Evolutionary conservation across 768 basidiomycete genomes (phyloP), one percentile per base, ranked within the genome.

Genomic region (Hypholoma sublateritium): DNA sequence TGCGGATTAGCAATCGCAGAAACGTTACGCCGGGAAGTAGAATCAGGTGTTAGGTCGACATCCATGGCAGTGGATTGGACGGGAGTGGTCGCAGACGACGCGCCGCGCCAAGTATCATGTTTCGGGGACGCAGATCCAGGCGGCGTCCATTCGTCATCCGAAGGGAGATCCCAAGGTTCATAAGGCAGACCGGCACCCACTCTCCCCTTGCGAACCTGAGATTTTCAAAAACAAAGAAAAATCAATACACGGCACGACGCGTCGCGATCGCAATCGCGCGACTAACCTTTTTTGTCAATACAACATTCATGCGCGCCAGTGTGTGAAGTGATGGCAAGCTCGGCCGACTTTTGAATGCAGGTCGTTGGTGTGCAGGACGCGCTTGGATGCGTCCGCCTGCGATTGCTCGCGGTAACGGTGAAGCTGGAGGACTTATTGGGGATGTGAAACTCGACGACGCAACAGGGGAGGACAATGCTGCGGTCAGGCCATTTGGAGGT

Each of bases 101-200:
- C 24, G 25, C 12, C n/a, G 16, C 22, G 22, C 22, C 3, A 44
- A 24, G 22, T 49, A 24, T 48, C 34, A 35, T 41, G 22, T 13
- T 39, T 32, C 16, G 46, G 25, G 8, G 46, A 36, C 6, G 35
- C 48, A 32, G 55, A 46, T 16, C 55, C 49, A 1, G 55, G 43
- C 11, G 59, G 55, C 19, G 42, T 63, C 45, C 62, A 62, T 12
- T 64, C 65, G 25, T 66, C 65, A 41, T 64, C 68, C 25, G 60
- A 62, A n/a, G 66, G 63, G 21, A 65, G 45, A 28, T 82, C 77
- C 82, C 82, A 84, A 43, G 82, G 82, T 63, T 84, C 82, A 56
- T 74, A 77, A 0, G 82, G 82, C 7, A 84, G 71, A 0, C 73
- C 65, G 1, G 81, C 82, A 41, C 82, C 82, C 5, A 82, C 81